phyloP scores from a whole-genome alignment of 1,284 basidiomycete species.

The Cryptococcus neoformans region DNA sequence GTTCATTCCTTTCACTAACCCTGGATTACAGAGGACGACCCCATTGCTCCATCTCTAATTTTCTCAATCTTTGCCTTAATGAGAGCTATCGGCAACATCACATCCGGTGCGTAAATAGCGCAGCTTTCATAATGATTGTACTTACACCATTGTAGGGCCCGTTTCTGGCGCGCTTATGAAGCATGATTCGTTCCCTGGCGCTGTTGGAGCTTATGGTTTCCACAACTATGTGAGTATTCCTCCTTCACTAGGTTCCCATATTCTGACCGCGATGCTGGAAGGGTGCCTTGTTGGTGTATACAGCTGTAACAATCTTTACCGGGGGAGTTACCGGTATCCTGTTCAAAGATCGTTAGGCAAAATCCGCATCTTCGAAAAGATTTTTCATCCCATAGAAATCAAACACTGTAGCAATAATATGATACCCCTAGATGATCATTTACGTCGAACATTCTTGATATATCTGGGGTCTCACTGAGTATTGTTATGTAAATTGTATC shows the following conservation, averaged over 20 bases:
- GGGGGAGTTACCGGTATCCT: slow-evolving; percentile 11
- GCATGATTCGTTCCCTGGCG: slow-evolving; percentile 18
- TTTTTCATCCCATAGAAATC: no score
- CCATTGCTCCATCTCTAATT: slow-evolving; percentile 28
- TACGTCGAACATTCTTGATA: no score
- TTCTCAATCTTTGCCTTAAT: slow-evolving; percentile 44
- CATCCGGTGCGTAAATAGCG: slow-evolving; percentile 25
- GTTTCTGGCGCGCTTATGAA: slow-evolving; percentile 36
- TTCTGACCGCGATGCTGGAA: neutral
- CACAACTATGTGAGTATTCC: slow-evolving; percentile 34
- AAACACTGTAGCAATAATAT: no score
- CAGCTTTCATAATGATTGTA: neutral
- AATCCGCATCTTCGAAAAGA: no score
- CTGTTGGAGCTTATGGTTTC: slow-evolving; percentile 41
- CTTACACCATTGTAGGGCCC: slow-evolving; percentile 17
- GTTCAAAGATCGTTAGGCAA: slow-evolving; percentile 1
- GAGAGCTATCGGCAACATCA: slow-evolving; percentile 46
- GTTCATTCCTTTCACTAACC: neutral
- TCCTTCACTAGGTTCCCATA: neutral
- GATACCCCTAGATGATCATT: no score
- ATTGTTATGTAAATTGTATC: no score
- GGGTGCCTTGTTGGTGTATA: slow-evolving; percentile 17
- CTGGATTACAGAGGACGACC: slow-evolving; percentile 37
- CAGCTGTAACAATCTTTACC: slow-evolving; percentile 13
- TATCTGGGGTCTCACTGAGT: no score